A percentile compares a stretch with the other conserved stretches of the same genome.
These are phyloP conservation scores for Ceriops decandra DNA, from an alignment of 345 rosid species.

Conservation along the genomic window DNA sequence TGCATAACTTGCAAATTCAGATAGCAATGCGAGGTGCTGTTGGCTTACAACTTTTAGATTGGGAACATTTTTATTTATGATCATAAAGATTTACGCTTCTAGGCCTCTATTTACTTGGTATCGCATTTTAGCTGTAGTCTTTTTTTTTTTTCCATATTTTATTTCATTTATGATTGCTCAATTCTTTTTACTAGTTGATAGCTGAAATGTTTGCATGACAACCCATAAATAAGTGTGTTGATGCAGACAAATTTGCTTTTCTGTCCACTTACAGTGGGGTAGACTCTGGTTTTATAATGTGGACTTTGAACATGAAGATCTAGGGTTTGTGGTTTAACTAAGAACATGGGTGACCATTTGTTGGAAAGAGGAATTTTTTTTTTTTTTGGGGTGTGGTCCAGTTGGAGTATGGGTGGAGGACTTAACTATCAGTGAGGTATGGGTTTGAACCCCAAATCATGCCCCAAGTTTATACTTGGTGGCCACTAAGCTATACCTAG, in stretches of 20 bases:
- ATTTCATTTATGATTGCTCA: neutral
- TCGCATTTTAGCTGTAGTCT: neutral
- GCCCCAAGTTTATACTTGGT: too few species aligned
- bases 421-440: too few species aligned
- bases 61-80: constrained; percentile 6
- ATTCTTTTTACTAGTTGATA: neutral
- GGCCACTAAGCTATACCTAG: too few species aligned
- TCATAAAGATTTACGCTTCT: neutral
- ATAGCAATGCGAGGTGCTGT: constrained; percentile 80
- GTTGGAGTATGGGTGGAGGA: too few species aligned
- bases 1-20: constrained; percentile 80
- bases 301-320: neutral
- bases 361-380: too few species aligned
- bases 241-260: neutral
- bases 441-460: too few species aligned
- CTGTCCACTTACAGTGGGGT: neutral
- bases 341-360: too few species aligned
- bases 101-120: neutral
- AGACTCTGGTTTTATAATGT: constrained; percentile 1
- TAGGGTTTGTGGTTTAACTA: neutral
- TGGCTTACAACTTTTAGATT: neutral
- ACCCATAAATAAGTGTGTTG: neutral
- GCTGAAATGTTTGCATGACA: neutral
- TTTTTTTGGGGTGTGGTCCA: too few species aligned
- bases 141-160: neutral